phyloP scores from a whole-genome alignment of 2,329 filamentous ascomycete genomes.

The Didymella segeticola region DNA sequence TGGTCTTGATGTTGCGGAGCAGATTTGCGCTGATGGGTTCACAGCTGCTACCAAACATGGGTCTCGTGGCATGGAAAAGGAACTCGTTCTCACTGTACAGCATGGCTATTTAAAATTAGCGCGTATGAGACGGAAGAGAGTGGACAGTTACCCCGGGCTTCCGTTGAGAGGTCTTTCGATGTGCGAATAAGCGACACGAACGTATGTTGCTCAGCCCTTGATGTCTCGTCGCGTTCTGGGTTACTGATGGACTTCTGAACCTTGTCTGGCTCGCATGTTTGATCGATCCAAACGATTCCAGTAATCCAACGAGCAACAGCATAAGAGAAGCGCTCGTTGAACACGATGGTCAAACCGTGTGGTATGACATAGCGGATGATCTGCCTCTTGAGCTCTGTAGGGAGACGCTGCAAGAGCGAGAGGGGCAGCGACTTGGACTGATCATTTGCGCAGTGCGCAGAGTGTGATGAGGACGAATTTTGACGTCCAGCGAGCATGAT shows the following conservation, averaged over 20 bases:
- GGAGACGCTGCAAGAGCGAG: neutral
- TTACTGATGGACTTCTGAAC: too few relatives aligned
- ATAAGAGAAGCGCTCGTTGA: neutral
- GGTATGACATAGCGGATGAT: neutral
- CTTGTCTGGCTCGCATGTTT: too few relatives aligned
- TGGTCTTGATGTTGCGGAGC: neutral
- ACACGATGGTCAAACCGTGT: neutral
- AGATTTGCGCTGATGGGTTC: neutral
- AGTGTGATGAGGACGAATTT: too few relatives aligned
- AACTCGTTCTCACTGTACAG: neutral
- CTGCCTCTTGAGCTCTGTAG: neutral
- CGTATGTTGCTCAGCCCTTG: neutral
- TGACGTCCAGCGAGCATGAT: neutral
- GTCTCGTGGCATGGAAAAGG: neutral
- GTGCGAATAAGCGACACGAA: neutral
- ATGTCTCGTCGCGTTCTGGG: neutral
- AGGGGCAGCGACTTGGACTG: neutral
- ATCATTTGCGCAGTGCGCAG: neutral
- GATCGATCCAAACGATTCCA: too few relatives aligned
- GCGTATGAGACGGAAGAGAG: too few relatives aligned
- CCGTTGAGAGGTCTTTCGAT: neutral
- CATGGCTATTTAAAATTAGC: too few relatives aligned
- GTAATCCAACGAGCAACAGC: neutral
- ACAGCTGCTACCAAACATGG: neutral
- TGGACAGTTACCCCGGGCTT: neutral